Evolutionary conservation across 2,329 filamentous ascomycete genomes (phyloP).

Genomic region (Elsinoe ampelina): DNA sequence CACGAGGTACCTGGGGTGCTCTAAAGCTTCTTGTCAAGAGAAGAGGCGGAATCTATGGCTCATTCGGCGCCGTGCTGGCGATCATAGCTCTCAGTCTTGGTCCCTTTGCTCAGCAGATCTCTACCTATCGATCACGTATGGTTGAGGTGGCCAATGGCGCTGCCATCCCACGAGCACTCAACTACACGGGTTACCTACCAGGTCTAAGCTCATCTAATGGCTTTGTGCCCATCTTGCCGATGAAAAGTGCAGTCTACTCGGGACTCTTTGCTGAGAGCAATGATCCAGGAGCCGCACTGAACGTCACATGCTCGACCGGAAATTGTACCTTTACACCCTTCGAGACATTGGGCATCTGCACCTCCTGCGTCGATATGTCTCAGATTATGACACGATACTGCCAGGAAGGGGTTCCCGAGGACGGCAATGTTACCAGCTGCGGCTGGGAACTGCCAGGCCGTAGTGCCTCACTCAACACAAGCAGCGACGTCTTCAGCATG

Average conservation of each 20-base stretch:
- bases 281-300: conserved; percentile 16
- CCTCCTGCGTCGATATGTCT: conserved; percentile 13
- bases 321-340: conserved; percentile 27
- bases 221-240: conserved; percentile 19
- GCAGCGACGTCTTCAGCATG: conserved; percentile 16
- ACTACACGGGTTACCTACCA: conserved; percentile 14
- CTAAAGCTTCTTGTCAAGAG: conserved; percentile 23
- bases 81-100: conserved; percentile 17
- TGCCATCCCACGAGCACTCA: conserved; percentile 13
- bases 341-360: conserved; percentile 26
- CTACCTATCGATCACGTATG: conserved; percentile 13
- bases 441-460: conserved; percentile 14
- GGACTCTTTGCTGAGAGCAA: conserved; percentile 22
- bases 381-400: conserved; percentile 14
- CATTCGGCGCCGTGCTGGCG: conserved; percentile 25
- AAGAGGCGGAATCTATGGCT: conserved; percentile 21
- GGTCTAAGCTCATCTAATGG: conserved; percentile 14
- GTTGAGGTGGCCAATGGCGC: conserved; percentile 2
- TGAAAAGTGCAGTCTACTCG: conserved; percentile 25
- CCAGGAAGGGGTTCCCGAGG: background rate
- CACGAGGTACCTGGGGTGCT: conserved; percentile 25
- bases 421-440: conserved; percentile 11
- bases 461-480: conserved; percentile 13
- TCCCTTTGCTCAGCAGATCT: conserved; percentile 9
- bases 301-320: conserved; percentile 25